Evolutionary conservation across 2,329 filamentous ascomycete genomes (phyloP).

Genomic region (Stachybotrys echinatus): DNA sequence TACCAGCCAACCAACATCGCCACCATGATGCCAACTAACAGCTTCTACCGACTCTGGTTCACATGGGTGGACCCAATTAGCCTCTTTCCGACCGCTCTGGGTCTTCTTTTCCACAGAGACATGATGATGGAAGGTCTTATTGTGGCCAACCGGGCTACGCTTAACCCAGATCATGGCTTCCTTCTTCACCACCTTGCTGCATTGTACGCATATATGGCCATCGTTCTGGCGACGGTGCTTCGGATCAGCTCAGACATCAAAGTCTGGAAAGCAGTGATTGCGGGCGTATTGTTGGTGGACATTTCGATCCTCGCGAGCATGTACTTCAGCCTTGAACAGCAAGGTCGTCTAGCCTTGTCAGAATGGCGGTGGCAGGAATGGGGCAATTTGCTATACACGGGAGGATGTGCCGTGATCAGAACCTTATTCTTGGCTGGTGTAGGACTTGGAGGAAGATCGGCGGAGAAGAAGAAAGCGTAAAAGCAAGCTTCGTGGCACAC

Average conservation of each 20-base stretch:
- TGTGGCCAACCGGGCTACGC: constrained; percentile 6
- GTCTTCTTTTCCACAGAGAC: constrained; percentile 8
- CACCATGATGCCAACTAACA: no score
- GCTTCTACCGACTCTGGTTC: constrained; percentile 17
- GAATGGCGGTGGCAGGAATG: constrained; percentile 11
- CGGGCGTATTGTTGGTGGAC: constrained; percentile 12
- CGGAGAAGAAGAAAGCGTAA: no score
- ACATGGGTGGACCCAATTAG: constrained; percentile 12
- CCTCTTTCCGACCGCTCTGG: constrained; percentile 9
- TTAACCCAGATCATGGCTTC: constrained; percentile 14
- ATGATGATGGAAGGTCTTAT: constrained; percentile 13
- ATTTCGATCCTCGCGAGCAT: constrained; percentile 10
- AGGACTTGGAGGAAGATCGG: no score
- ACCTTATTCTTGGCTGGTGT: constrained; percentile 12
- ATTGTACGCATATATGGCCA: constrained; percentile 10
- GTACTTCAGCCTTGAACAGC: constrained; percentile 11
- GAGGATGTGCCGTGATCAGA: constrained; percentile 9
- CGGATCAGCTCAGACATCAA: constrained; percentile 10
- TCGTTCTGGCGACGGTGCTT: constrained; percentile 8
- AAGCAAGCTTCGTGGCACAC: no score
- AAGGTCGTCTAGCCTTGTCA: constrained; percentile 5
- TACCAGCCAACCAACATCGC: no score
- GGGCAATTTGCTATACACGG: constrained; percentile 11
- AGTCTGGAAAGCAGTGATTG: constrained; percentile 13
- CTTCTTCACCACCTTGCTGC: constrained; percentile 15